phyloP scores from a whole-genome alignment of 805 yeast species.

The Torulaspora franciscae region DNA sequence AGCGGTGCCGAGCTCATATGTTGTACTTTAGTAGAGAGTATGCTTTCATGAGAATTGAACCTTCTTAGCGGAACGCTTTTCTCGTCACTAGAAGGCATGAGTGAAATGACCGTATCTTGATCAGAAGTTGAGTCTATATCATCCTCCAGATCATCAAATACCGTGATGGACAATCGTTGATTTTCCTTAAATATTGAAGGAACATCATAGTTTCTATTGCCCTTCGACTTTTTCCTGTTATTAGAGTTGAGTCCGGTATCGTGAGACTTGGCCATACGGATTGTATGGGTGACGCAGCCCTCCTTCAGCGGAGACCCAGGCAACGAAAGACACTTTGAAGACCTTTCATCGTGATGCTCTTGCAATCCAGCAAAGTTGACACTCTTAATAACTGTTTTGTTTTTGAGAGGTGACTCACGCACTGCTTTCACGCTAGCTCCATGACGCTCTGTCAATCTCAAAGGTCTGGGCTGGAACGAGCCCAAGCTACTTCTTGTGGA shows the following conservation, averaged over 20 bases:
- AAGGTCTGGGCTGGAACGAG: constrained; percentile 21
- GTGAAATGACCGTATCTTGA: constrained; percentile 27
- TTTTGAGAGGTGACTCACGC: constrained; percentile 12
- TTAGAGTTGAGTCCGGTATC: constrained; percentile 25
- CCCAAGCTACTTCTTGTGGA: constrained; percentile 13
- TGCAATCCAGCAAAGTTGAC: constrained; percentile 2
- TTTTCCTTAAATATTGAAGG: constrained; percentile 31
- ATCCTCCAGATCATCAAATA: constrained; percentile 27
- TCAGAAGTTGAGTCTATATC: constrained; percentile 19
- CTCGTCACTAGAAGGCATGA: constrained; percentile 11
- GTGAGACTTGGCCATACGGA: constrained; percentile 28
- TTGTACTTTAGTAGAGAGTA: constrained; percentile 22
- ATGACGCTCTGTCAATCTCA: constrained; percentile 25
- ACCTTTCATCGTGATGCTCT: background rate
- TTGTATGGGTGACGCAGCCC: constrained; percentile 2
- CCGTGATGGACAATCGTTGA: constrained; percentile 33
- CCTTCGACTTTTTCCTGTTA: constrained; percentile 6
- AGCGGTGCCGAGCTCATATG: background rate
- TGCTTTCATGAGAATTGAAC: constrained; percentile 35
- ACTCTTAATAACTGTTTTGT: constrained; percentile 1
- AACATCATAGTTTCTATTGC: constrained; percentile 7
- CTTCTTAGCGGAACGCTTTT: constrained; percentile 24
- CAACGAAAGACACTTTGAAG: constrained; percentile 14
- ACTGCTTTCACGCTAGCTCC: constrained; percentile 5
- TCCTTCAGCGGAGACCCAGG: constrained; percentile 23